Evolutionary conservation across 2,329 filamentous ascomycete genomes (phyloP).

Genomic region (Penicillium hordei): DNA sequence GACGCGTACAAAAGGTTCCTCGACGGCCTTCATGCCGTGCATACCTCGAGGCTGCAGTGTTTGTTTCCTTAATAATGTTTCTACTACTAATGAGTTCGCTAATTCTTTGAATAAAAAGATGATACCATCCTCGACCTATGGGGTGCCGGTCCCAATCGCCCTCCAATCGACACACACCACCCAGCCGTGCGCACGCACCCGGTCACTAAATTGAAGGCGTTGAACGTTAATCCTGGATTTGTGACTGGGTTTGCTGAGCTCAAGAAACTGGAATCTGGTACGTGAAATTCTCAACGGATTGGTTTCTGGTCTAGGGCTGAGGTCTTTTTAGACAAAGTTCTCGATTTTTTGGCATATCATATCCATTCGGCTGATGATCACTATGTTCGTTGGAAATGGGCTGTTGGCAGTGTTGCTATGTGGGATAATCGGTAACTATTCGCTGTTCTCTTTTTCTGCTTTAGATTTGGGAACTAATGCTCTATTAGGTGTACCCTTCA

Average conservation of each 20-base stretch:
- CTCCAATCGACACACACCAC: constrained; percentile 51
- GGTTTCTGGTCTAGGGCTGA: not conserved
- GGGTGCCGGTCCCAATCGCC: constrained; percentile 43
- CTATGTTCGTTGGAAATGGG: constrained; percentile 53
- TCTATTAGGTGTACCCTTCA: constrained; percentile 9
- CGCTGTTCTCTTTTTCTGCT: not conserved
- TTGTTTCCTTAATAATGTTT: not conserved
- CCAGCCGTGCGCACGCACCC: constrained; percentile 53
- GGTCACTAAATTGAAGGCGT: constrained; percentile 48
- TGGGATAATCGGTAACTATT: constrained; percentile 49
- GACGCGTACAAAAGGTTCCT: constrained; percentile 45
- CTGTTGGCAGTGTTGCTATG: constrained; percentile 51
- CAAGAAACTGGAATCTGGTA: constrained; percentile 49
- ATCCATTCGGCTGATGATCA: constrained; percentile 54
- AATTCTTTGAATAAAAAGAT: constrained; percentile 28
- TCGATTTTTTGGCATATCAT: constrained; percentile 50
- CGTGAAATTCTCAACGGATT: not conserved
- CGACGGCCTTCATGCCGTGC: constrained; percentile 48
- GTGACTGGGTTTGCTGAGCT: constrained; percentile 52
- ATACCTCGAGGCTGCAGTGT: constrained; percentile 38
- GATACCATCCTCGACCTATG: constrained; percentile 51
- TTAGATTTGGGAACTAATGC: not conserved
- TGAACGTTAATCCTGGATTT: constrained; percentile 51
- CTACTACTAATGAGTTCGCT: not conserved
- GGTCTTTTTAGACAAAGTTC: constrained; percentile 36